Base-by-base conservation (phyloP, 768 basidiomycete genomes). In the Russula abietina region DNA sequence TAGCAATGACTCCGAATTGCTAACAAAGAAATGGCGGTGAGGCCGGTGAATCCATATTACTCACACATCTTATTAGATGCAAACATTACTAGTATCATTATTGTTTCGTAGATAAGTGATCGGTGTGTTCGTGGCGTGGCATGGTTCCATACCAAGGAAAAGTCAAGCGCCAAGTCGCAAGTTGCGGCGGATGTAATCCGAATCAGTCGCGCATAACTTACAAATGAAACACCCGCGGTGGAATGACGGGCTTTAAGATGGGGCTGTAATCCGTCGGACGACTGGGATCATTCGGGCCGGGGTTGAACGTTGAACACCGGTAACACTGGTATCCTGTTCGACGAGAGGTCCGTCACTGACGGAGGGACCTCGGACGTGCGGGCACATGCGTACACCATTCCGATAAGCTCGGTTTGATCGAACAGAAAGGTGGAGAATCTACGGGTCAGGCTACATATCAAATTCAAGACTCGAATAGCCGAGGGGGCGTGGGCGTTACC, bases 381-480 rank as follows among this genome's bases (percentile, higher is more conserved):
- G 26, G 7, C 17, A 1, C 19, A 55, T 9, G 41, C 19, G 12
- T 28, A 19, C 39, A 32, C 51, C 12, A 17, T 22, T 56, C 60
- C 61, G 55, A 57, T 48, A 51, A 61, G 49, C 55, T 43, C 61
- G 57, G 57, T 39, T 48, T 53, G 22, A 57, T 57, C 49, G 39
- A 41, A 55, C 28, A 36, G 22, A 41, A 57, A 45, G 26, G 33
- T n/a, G 38, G n/a, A 19, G 28, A 26, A 30, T 2, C 14, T 17
- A 39, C 39, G 26, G 38, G 54, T 22, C 19, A 5, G 12, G 6
- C 53, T 2, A 19, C 19, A 14, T 39, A 55, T 55, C 55, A 55
- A 28, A 55, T 12, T 41, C 39, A 14, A 22, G 36, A 14, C 49
- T 49, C 61, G 39, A 62, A 52, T 49, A 62, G 61, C 32, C 45